Evolutionary conservation across 805 yeast species (phyloP).

Genomic region (Kodamaea hsintzibuensis): DNA sequence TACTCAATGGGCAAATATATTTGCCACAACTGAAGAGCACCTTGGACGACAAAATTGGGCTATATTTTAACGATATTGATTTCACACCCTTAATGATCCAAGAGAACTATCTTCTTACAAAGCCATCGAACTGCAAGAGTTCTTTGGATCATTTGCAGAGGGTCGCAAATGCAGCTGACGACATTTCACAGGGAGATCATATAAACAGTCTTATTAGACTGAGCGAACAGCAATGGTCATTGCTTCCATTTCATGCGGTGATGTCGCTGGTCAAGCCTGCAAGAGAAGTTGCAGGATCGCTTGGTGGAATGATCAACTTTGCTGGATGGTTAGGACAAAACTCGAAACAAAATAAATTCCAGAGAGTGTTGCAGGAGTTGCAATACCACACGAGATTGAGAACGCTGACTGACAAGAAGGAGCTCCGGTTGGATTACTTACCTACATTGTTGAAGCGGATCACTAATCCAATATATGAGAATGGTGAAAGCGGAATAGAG

Average conservation of each 20-base stretch:
- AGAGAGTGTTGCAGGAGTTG: constrained; percentile 77
- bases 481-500: constrained; percentile 64
- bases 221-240: constrained; percentile 91
- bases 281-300: constrained; percentile 68
- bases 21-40: constrained; percentile 52
- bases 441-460: constrained; percentile 62
- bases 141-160: constrained; percentile 53
- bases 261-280: constrained; percentile 84
- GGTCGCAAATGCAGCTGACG: constrained; percentile 79
- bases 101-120: constrained; percentile 79
- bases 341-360: constrained; percentile 77
- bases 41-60: constrained; percentile 78
- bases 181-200: constrained; percentile 81
- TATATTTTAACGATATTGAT: constrained; percentile 92
- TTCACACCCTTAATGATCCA: constrained; percentile 95
- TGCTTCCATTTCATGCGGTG: constrained; percentile 87
- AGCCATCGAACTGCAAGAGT: constrained; percentile 46
- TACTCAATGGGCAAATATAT: constrained; percentile 61
- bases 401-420: constrained; percentile 73
- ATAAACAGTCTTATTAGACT: constrained; percentile 83
- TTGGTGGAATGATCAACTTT: constrained; percentile 71
- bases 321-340: constrained; percentile 89
- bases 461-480: constrained; percentile 53
- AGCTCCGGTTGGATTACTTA: constrained; percentile 73
- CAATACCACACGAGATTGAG: constrained; percentile 84